phyloP scores from a whole-genome alignment of 2,329 filamentous ascomycete species.

The Neopestalotiopsis sp. region DNA sequence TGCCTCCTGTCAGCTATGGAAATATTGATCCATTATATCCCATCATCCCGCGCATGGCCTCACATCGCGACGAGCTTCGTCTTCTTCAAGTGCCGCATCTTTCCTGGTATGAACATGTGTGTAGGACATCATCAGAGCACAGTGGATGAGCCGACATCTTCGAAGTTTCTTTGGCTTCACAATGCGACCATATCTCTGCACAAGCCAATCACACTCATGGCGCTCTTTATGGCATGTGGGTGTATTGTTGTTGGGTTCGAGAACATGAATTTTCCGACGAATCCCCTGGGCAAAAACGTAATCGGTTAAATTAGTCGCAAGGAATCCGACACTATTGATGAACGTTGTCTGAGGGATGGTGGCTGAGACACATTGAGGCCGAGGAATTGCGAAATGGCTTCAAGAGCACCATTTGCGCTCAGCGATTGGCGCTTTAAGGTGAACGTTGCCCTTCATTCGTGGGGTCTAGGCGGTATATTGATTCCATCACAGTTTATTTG shows the following conservation, averaged over 20 bases:
- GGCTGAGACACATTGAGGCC: conserved; percentile 6
- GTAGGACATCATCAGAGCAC: not conserved
- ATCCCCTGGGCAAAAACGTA: not conserved
- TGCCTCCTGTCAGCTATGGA: not conserved
- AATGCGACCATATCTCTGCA: too few species aligned
- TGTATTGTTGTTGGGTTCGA: too few species aligned
- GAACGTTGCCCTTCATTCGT: not conserved
- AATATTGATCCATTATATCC: not conserved
- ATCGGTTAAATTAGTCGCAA: not conserved
- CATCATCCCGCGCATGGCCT: not conserved
- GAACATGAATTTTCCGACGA: too few species aligned
- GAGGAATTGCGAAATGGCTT: not conserved
- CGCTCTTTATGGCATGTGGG: too few species aligned
- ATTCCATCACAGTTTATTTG: not conserved
- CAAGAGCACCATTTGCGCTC: not conserved
- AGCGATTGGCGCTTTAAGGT: not conserved
- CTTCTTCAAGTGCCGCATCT: not conserved
- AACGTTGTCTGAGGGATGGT: not conserved
- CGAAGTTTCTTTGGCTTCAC: too few species aligned
- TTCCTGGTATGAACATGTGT: not conserved
- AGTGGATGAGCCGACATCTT: not conserved
- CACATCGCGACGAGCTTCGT: not conserved
- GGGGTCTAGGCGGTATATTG: not conserved
- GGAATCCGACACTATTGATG: not conserved
- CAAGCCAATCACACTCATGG: too few species aligned